Percentiles rank a stretch among this genome's conserved stretches.
phyloP scores from a whole-genome alignment of 2,329 filamentous ascomycete genomes.

The Hypoxylon rubiginosum region DNA sequence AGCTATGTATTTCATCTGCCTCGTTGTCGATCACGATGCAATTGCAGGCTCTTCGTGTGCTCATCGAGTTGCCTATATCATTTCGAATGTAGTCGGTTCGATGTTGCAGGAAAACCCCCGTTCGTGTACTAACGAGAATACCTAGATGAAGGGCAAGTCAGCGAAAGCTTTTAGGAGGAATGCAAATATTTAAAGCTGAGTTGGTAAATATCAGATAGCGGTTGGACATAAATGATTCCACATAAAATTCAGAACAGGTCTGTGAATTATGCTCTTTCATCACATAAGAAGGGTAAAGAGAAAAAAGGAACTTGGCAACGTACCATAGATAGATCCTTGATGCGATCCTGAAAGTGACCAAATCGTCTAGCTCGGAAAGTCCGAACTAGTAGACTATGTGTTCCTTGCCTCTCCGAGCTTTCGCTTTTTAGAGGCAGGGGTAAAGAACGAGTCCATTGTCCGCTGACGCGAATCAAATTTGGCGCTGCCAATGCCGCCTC shows the following conservation, averaged over 20 bases:
- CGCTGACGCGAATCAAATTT: conserved; percentile 81
- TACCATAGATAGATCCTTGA: conserved; percentile 53
- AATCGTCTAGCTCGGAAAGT: background rate
- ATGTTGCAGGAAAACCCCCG: background rate
- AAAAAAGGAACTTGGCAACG: conserved; percentile 45
- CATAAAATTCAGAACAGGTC: conserved; percentile 84
- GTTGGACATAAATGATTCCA: conserved; percentile 82
- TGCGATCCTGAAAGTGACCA: background rate
- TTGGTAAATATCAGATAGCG: conserved; percentile 76
- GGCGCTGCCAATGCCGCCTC: conserved; percentile 85
- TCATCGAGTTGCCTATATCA: background rate
- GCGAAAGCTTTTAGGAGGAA: conserved; percentile 12
- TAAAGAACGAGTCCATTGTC: conserved; percentile 82
- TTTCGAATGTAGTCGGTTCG: background rate
- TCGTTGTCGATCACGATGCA: background rate
- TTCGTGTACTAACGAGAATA: background rate
- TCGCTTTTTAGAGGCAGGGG: conserved; percentile 62
- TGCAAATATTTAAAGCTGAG: conserved; percentile 9
- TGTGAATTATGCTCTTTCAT: conserved; percentile 81
- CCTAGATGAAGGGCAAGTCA: conserved; percentile 22
- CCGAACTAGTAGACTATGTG: conserved; percentile 19
- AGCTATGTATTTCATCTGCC: background rate
- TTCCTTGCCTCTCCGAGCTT: conserved; percentile 54
- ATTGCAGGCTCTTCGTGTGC: background rate
- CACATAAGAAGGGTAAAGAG: conserved; percentile 69